Evolutionary conservation across 768 basidiomycete genomes (phyloP).

Genomic region (Termitomyces bulborhizus): DNA sequence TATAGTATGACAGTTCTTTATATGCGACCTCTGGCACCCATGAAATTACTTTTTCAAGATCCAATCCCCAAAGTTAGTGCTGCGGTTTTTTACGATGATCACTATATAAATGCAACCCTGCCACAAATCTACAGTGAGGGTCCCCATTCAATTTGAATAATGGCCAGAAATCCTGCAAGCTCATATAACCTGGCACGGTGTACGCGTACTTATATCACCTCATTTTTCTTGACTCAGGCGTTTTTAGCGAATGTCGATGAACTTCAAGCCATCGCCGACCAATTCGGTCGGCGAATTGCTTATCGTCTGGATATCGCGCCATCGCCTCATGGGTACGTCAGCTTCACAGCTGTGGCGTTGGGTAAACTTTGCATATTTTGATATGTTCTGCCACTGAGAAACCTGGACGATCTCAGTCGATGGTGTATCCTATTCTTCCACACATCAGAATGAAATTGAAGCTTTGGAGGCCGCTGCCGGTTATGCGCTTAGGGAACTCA

Average conservation of each 20-base stretch:
- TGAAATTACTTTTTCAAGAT: neutral
- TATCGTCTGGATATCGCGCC: neutral
- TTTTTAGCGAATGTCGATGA: neutral
- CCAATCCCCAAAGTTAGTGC: neutral
- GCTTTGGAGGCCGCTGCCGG: neutral
- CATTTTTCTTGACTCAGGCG: neutral
- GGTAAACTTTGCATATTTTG: neutral
- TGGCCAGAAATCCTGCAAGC: neutral
- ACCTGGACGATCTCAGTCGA: neutral
- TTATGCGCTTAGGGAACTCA: neutral
- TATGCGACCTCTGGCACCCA: neutral
- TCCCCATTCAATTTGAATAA: neutral
- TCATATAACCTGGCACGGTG: neutral
- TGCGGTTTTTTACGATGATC: neutral
- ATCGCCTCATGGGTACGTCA: no score
- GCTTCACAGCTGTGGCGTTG: neutral
- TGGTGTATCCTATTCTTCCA: neutral
- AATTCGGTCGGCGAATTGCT: neutral
- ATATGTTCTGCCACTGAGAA: neutral
- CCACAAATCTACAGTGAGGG: neutral
- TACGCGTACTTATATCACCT: neutral
- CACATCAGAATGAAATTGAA: neutral
- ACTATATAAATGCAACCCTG: neutral
- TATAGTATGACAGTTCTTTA: neutral
- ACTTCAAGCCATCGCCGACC: neutral